These are phyloP conservation scores for Mortierella claussenii DNA, from an alignment of 192 early-diverging fungal genomes.

Conservation along the genomic window DNA sequence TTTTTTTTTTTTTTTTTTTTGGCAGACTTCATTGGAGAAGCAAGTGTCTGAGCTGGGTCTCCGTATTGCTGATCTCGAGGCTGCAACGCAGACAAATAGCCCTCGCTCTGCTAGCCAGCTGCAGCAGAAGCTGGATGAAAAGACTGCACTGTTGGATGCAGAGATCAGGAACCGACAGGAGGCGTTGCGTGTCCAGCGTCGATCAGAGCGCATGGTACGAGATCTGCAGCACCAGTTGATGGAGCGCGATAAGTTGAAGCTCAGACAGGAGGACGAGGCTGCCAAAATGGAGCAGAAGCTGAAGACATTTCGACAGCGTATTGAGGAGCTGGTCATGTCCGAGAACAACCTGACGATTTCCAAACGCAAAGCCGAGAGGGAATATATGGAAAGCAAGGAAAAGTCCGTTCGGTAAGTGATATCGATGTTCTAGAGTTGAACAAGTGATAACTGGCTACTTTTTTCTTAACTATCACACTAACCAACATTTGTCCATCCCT, in stretches of 20 bases:
- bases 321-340: conserved; percentile 73
- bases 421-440: no score
- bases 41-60: conserved; percentile 82
- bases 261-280: conserved; percentile 72
- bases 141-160: conserved; percentile 64
- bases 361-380: conserved; percentile 49
- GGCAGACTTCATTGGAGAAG: conserved; percentile 78
- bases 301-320: conserved; percentile 66
- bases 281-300: conserved; percentile 77
- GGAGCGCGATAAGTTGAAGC: conserved; percentile 82
- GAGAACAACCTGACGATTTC: conserved; percentile 51
- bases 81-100: conserved; percentile 67
- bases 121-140: conserved; percentile 70
- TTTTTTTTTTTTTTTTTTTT: background rate
- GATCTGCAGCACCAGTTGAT: conserved; percentile 88
- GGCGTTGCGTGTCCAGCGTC: conserved; percentile 64
- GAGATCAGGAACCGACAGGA: conserved; percentile 76
- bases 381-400: conserved; percentile 48
- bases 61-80: conserved; percentile 82
- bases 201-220: conserved; percentile 81
- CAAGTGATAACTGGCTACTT: no score
- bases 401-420: conserved; percentile 44
- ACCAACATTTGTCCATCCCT: background rate
- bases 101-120: conserved; percentile 66
- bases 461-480: background rate